A percentile compares a stretch with the other conserved stretches of the same genome.
Conservation (phyloP, 208 protist genomes). For the Borovskyia barvae region DNA sequence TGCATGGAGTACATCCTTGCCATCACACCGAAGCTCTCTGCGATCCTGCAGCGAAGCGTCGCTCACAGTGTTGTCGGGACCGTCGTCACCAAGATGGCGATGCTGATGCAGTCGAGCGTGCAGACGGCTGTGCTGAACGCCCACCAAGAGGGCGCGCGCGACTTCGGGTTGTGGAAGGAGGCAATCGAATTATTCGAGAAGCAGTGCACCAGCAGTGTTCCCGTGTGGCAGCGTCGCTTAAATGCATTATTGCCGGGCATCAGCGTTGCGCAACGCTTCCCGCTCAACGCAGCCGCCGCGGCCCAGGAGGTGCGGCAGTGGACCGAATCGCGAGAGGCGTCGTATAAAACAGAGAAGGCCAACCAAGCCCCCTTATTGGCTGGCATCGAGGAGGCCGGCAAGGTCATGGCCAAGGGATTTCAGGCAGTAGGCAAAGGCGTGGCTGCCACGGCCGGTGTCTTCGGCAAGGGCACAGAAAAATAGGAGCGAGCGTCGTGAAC, state of each 20-base stretch:
- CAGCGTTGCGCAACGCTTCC: constrained; percentile 66
- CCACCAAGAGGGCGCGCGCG: constrained; percentile 42
- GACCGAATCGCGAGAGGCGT: constrained; percentile 48
- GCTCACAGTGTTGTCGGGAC: constrained; percentile 76
- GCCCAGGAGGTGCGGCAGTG: constrained; percentile 55
- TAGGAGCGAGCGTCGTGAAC: too few species aligned
- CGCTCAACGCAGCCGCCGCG: constrained; percentile 43
- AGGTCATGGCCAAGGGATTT: constrained; percentile 68
- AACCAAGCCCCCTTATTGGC: constrained; percentile 54
- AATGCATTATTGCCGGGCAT: constrained; percentile 43
- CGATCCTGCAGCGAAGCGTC: constrained; percentile 68
- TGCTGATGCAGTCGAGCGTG: constrained; percentile 63
- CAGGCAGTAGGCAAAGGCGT: constrained; percentile 63
- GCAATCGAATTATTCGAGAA: constrained; percentile 60
- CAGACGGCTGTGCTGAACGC: constrained; percentile 50
- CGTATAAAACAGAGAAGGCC: constrained; percentile 37
- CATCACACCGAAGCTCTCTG: constrained; percentile 60
- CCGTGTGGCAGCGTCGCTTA: constrained; percentile 66
- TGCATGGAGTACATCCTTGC: constrained; percentile 70
- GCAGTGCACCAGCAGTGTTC: constrained; percentile 46
- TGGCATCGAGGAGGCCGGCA: constrained; percentile 60
- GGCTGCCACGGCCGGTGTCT: constrained; percentile 42
- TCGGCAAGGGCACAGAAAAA: constrained; percentile 23
- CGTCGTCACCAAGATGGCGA: constrained; percentile 56
- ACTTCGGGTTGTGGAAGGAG: constrained; percentile 57